A percentile compares a stretch with the other conserved stretches of the same genome.
phyloP scores from a whole-genome alignment of 129 eudicot genomes.

The Flaveria linearis region DNA sequence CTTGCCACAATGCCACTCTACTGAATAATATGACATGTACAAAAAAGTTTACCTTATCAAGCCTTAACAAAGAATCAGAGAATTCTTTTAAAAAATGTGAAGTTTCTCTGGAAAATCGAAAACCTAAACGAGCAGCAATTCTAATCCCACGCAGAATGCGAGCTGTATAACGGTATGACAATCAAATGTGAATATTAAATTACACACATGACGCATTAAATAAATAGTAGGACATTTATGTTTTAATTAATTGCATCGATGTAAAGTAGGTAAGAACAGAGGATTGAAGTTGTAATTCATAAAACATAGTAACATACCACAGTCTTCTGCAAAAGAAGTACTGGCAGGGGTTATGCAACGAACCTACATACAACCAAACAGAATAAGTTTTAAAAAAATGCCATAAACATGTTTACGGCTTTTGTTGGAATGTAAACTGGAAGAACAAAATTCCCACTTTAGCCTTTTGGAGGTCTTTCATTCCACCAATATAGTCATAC shows the following conservation, averaged over 20 bases:
- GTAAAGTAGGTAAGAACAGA: not conserved
- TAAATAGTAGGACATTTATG: not conserved
- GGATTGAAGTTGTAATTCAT: not conserved
- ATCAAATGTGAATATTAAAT: constrained; percentile 15
- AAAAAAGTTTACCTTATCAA: constrained; percentile 52
- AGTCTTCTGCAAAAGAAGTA: constrained; percentile 61
- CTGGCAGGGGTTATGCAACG: constrained; percentile 54
- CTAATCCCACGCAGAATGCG: constrained; percentile 70
- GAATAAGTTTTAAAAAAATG: constrained; percentile 10
- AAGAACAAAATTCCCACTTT: constrained; percentile 46
- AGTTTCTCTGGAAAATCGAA: constrained; percentile 57
- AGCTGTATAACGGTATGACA: constrained; percentile 42
- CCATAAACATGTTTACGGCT: not conserved
- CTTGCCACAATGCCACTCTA: not conserved
- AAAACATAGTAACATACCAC: constrained; percentile 44
- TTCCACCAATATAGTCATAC: constrained; percentile 68
- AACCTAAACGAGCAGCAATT: constrained; percentile 68
- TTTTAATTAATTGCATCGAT: not conserved
- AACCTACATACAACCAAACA: constrained; percentile 43
- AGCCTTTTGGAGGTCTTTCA: constrained; percentile 64
- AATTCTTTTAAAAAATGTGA: constrained; percentile 52
- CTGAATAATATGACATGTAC: constrained; percentile 4
- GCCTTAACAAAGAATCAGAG: constrained; percentile 54
- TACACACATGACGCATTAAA: constrained; percentile 5
- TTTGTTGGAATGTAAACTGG: constrained; percentile 19